These are phyloP conservation scores for Aspergillus ostianus DNA, from an alignment of 495 filamentous ascomycete genomes.

Conservation along the genomic window DNA sequence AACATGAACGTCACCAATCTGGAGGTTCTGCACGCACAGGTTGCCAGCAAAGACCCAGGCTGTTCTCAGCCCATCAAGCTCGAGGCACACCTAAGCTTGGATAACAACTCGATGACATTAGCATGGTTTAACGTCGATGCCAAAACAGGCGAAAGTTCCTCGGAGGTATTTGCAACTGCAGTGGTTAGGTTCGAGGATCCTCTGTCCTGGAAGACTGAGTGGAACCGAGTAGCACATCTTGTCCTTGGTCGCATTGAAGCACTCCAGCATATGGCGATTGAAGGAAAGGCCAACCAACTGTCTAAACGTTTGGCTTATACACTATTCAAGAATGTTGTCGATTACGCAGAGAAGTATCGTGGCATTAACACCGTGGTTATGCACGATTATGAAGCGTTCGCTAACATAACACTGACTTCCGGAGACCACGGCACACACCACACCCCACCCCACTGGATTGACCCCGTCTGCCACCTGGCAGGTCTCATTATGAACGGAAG, in stretches of 20 bases:
- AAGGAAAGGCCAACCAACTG: slow-evolving; percentile 26
- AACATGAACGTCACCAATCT: slow-evolving; percentile 30
- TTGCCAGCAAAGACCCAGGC: slow-evolving; percentile 13
- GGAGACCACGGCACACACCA: slow-evolving; percentile 16
- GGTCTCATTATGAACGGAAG: slow-evolving; percentile 40
- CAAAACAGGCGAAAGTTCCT: slow-evolving; percentile 6
- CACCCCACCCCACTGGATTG: slow-evolving; percentile 40
- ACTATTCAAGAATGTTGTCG: slow-evolving; percentile 41
- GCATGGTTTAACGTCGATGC: slow-evolving; percentile 17
- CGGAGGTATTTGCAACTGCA: slow-evolving; percentile 26
- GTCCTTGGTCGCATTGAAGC: slow-evolving; percentile 29
- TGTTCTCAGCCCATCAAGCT: slow-evolving; percentile 19
- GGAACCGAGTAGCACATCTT: slow-evolving; percentile 29
- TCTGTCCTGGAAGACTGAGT: slow-evolving; percentile 20
- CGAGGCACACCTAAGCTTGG: slow-evolving; percentile 15
- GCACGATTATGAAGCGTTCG: slow-evolving; percentile 38
- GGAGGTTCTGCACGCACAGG: slow-evolving; percentile 37
- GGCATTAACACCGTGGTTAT: slow-evolving; percentile 40
- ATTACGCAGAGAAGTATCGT: slow-evolving; percentile 38
- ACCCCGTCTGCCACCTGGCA: slow-evolving; percentile 40
- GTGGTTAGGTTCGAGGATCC: slow-evolving; percentile 19
- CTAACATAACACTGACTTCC: slow-evolving; percentile 33
- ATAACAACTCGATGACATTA: slow-evolving; percentile 9
- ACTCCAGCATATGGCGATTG: slow-evolving; percentile 20
- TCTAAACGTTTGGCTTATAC: slow-evolving; percentile 28